Evolutionary conservation across 1,139 yeast species (phyloP), one percentile per base, ranked within the genome.

Genomic region (Protomyces pachydermus): DNA sequence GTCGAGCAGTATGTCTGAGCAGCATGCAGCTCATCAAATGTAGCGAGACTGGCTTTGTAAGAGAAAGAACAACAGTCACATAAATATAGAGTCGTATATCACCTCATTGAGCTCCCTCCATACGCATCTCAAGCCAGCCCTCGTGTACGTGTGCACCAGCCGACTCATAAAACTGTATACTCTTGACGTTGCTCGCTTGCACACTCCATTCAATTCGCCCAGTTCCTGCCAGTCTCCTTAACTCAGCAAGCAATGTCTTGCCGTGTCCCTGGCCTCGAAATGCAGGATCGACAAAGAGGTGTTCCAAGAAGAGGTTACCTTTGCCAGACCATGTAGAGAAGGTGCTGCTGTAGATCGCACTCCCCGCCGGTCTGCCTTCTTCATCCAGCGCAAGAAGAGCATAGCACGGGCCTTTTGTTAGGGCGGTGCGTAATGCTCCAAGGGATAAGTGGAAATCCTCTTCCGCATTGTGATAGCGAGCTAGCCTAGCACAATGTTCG

Each of bases 131-230:
- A 25, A 54, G 48, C 57, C 57, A 54, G 1, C 57, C 57, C n/a
- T 38, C 57, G 20, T 54, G 50, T 12, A 54, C 35, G 3, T 54
- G 25, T 8, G 57, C 57, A 28, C 57, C 57, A 12, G 39, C 35
- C 3, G 32, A 20, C 37, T 54, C 16, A 16, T 54, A 54, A 16
- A 54, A 54, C 8, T 37, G 32, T 14, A 54, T 54, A n/a, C 50
- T 25, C 35, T 39, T 39, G 14, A 28, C 50, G 23, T 54, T 54
- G 48, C 37, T 38, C 20, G 34, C 50, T 37, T 54, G 57, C 35
- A 54, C 57, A 35, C 57, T 54, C 37, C 32, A 54, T 23, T 54
- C 57, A n/a, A 54, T 42, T 10, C 57, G 28, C 16, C 57, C 57
- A 5, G 10, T 4, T 1, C 48, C 48, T 1, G 50, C 32, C 32